Percentiles rank a stretch among this genome's conserved stretches.
These are phyloP conservation scores for Coriolopsis trogii DNA, from an alignment of 1,284 basidiomycete genomes.

Conservation along the genomic window DNA sequence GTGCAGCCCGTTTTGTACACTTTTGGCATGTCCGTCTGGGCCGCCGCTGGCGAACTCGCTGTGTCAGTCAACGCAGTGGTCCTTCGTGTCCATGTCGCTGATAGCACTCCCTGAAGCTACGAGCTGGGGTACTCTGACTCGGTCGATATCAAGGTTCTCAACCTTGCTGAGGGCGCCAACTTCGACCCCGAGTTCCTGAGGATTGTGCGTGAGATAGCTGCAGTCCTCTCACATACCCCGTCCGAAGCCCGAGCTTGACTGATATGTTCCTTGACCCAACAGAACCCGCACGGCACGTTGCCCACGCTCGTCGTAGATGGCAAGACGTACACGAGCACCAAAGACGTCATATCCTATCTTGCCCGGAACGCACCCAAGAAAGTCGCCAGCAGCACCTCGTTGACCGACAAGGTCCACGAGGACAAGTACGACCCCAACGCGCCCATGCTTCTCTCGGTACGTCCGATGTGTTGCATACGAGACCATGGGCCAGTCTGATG, in stretches of 20 bases:
- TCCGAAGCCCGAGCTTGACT: neutral
- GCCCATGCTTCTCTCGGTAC: constrained; percentile 47
- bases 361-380: constrained; percentile 45
- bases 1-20: constrained; percentile 48
- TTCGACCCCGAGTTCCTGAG: constrained; percentile 61
- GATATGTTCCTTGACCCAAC: neutral
- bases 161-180: constrained; percentile 60
- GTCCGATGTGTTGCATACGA: constrained; percentile 21
- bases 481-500: too few relatives aligned
- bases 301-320: constrained; percentile 53
- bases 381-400: constrained; percentile 40
- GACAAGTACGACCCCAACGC: constrained; percentile 65
- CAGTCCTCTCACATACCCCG: constrained; percentile 1
- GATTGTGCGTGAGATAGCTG: constrained; percentile 47
- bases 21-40: constrained; percentile 51
- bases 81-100: neutral
- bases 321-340: constrained; percentile 49
- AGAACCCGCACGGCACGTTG: constrained; percentile 60
- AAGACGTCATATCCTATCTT: constrained; percentile 51
- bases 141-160: constrained; percentile 41
- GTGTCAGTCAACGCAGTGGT: constrained; percentile 37
- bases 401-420: constrained; percentile 53
- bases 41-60: constrained; percentile 51
- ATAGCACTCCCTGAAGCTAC: constrained; percentile 27
- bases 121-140: constrained; percentile 46